These are phyloP conservation scores for Pelagophyceae sp. DNA, from an alignment of 352 stramenopile genomes.

Conservation along the genomic window DNA sequence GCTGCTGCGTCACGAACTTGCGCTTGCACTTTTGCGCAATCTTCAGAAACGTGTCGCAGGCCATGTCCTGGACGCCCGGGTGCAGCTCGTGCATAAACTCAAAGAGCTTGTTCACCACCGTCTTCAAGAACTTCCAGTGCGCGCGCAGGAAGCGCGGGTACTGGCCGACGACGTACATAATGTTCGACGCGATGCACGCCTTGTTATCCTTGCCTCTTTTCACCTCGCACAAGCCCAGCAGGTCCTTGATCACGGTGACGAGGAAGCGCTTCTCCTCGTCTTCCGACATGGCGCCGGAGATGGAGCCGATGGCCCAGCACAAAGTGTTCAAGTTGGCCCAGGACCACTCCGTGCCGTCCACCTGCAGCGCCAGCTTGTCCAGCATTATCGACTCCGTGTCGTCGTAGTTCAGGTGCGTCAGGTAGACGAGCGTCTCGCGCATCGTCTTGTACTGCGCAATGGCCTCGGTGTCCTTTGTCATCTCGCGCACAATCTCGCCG, in stretches of 20 bases:
- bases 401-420: constrained; percentile 98
- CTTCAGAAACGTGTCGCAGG: constrained; percentile 99
- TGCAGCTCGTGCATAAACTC: constrained; percentile 99
- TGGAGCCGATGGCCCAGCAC: constrained; percentile 98
- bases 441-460: constrained; percentile 99
- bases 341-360: constrained; percentile 61
- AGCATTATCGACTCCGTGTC: constrained; percentile 99
- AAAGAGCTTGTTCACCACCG: constrained; percentile 99
- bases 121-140: constrained; percentile 99
- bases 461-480: constrained; percentile 97
- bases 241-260: constrained; percentile 98
- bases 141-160: constrained; percentile 97
- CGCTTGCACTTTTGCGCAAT: constrained; percentile 93
- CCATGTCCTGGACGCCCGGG: constrained; percentile 99
- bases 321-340: constrained; percentile 99
- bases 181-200: constrained; percentile 96
- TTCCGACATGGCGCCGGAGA: constrained; percentile 96
- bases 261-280: constrained; percentile 99
- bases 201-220: constrained; percentile 99
- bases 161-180: constrained; percentile 99
- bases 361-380: constrained; percentile 81
- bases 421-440: constrained; percentile 96
- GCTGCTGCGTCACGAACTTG: constrained; percentile 92
- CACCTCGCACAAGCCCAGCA: constrained; percentile 92
- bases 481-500: constrained; percentile 85